phyloP scores from a whole-genome alignment of 2,329 filamentous ascomycete genomes.

The Gliomastix tumulicola region DNA sequence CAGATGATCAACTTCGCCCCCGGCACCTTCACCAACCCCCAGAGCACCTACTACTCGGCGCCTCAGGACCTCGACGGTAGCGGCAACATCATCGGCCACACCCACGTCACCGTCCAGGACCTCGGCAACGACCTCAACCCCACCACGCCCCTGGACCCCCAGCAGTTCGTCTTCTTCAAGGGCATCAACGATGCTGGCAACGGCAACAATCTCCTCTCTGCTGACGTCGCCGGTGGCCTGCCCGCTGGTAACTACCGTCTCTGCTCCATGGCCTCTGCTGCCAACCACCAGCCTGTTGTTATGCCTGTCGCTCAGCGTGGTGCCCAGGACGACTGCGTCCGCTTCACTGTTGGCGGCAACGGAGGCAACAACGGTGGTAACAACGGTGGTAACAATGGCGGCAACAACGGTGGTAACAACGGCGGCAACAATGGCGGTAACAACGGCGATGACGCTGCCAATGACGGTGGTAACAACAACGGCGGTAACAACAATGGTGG shows the following conservation, averaged over 20 bases:
- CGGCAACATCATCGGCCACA: slow-evolving; percentile 44
- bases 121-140: slow-evolving; percentile 43
- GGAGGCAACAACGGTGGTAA: too few relatives aligned
- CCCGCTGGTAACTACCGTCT: slow-evolving; percentile 57
- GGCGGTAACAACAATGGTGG: slow-evolving; percentile 2
- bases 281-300: slow-evolving; percentile 60
- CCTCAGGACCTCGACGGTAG: slow-evolving; percentile 42
- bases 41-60: slow-evolving; percentile 50
- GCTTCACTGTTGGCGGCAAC: slow-evolving; percentile 47
- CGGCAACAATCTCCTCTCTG: slow-evolving; percentile 43
- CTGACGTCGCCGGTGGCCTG: slow-evolving; percentile 49
- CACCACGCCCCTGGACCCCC: slow-evolving; percentile 44
- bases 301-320: slow-evolving; percentile 64
- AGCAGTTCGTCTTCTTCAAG: slow-evolving; percentile 57
- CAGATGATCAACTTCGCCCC: slow-evolving; percentile 46
- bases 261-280: slow-evolving; percentile 55
- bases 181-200: slow-evolving; percentile 58
- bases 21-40: slow-evolving; percentile 53
- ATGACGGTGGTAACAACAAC: slow-evolving; percentile 1
- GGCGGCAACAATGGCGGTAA: too few relatives aligned
- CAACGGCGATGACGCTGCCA: slow-evolving; percentile 7
- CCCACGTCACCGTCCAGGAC: slow-evolving; percentile 36
- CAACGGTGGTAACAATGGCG: too few relatives aligned
- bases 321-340: slow-evolving; percentile 58
- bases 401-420: too few relatives aligned